Base-by-base conservation (phyloP, 129 eudicot genomes). In the Lactuca saligna region DNA sequence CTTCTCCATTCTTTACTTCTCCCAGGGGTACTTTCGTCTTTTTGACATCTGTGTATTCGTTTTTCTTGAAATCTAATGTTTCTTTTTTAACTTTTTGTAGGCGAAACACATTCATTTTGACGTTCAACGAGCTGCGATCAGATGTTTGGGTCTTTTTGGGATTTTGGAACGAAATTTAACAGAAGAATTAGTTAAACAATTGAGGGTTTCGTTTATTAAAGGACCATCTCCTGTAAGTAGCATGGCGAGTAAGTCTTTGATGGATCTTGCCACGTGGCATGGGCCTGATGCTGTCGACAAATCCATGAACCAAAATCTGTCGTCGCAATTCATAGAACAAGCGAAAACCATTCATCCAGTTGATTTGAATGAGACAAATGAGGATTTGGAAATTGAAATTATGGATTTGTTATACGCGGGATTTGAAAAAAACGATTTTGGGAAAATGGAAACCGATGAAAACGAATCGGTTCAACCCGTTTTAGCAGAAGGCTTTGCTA, bases 71-170 rank as follows among this genome's bases (percentile, higher is more conserved):
- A 5, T 59, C 17, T 59, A 12, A 42, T 69, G 35, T 7, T 4
- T 8, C 70, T 61, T 13, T 16, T 37, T 42, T n/a, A n/a, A 5
- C 3, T 2, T 46, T 46, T 63, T 83, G 68, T 81, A 89, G 96
- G 88, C 91, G 15, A 94, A 83, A 78, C 99, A 94, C 75, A 79
- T 85, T 46, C 85, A 90, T 54, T 62, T 90, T 63, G 97, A 94
- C 69, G 97, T 94, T 53, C 97, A 94, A 71, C 83, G 97, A 78
- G 96, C 88, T 80, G 86, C 99, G 54, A 55, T 85, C 16, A 74
- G 96, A 72, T 94, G 99, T 81, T 85, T 94, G n/a, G 99, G 99
- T 49, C 96, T 94, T 68, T 94, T 85, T 72, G 97, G 99, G 48
- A 67, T 87, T 62, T 50, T 87, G 77, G 99, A 89, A 74, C 78